Evolutionary conservation across 441 rosid species (phyloP).

Genomic region (Adansonia rubrostipa): DNA sequence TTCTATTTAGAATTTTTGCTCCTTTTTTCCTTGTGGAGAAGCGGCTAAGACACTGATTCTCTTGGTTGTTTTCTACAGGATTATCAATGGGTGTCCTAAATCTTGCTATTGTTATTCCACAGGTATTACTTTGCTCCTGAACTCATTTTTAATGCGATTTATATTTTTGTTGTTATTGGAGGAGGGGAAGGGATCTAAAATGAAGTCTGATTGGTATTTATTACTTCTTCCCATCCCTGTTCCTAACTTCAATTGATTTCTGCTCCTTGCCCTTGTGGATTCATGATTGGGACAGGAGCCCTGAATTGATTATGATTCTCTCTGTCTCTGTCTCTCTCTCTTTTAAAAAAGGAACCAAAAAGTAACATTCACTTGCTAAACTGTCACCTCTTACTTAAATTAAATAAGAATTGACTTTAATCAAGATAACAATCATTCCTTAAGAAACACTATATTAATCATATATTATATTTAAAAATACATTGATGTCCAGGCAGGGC

Average conservation of each 20-base stretch:
- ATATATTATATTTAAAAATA: background rate
- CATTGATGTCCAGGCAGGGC: background rate
- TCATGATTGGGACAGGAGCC: background rate
- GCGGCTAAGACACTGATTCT: slow-evolving; percentile 33
- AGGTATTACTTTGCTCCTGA: slow-evolving; percentile 51
- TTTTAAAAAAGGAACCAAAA: background rate
- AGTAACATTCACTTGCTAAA: background rate
- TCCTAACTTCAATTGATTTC: too few relatives aligned
- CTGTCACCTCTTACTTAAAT: background rate
- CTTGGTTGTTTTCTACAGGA: slow-evolving; percentile 54
- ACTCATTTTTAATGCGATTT: slow-evolving; percentile 18
- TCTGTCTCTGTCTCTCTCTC: background rate
- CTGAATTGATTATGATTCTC: background rate
- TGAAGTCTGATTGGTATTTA: background rate
- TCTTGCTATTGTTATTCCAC: slow-evolving; percentile 94
- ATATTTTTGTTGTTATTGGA: background rate
- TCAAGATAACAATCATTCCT: background rate
- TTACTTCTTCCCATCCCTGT: background rate
- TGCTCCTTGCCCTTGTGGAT: background rate
- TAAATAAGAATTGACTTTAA: background rate
- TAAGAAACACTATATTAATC: background rate
- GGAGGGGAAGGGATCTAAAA: background rate
- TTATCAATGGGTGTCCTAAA: slow-evolving; percentile 95
- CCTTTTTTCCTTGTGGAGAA: background rate
- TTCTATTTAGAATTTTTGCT: slow-evolving; percentile 14